Conservation (phyloP, 345 rosid genomes). For the Turnera subulata region DNA sequence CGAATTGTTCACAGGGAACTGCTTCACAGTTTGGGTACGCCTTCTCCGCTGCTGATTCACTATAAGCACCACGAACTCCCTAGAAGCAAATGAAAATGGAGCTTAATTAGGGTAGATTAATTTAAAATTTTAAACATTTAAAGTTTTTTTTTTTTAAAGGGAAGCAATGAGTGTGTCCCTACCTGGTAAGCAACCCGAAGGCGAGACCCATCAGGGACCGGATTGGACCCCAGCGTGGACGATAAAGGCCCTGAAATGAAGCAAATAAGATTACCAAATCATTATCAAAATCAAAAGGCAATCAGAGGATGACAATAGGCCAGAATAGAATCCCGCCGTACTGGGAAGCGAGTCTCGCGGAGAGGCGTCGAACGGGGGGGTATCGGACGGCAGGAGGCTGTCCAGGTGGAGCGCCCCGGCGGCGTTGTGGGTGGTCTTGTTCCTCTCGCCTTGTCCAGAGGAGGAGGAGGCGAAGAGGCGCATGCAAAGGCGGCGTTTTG, state of each 20-base stretch:
- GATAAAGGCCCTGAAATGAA: slow-evolving; percentile 66
- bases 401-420: slow-evolving; percentile 35
- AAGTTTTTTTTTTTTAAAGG: too few species aligned
- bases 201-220: slow-evolving; percentile 68
- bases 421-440: not conserved
- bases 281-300: not conserved
- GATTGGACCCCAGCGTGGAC: slow-evolving; percentile 40
- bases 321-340: slow-evolving; percentile 19
- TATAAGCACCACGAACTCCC: slow-evolving; percentile 96
- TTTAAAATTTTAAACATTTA: too few species aligned
- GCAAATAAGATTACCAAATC: not conserved
- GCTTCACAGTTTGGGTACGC: slow-evolving; percentile 94
- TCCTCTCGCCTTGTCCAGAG: slow-evolving; percentile 19
- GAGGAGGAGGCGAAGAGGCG: slow-evolving; percentile 19
- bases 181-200: slow-evolving; percentile 97
- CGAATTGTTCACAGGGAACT: slow-evolving; percentile 95
- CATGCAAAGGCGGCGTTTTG: slow-evolving; percentile 27
- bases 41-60: slow-evolving; percentile 95
- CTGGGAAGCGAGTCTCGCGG: slow-evolving; percentile 59
- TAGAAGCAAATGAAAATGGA: slow-evolving; percentile 24
- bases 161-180: too few species aligned
- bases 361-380: slow-evolving; percentile 15
- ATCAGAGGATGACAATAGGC: too few species aligned
- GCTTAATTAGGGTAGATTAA: too few species aligned
- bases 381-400: slow-evolving; percentile 29